A percentile compares a stretch with the other conserved stretches of the same genome.
phyloP scores from a whole-genome alignment of 169 alveolate species.

The Toxoplasma gondii region DNA sequence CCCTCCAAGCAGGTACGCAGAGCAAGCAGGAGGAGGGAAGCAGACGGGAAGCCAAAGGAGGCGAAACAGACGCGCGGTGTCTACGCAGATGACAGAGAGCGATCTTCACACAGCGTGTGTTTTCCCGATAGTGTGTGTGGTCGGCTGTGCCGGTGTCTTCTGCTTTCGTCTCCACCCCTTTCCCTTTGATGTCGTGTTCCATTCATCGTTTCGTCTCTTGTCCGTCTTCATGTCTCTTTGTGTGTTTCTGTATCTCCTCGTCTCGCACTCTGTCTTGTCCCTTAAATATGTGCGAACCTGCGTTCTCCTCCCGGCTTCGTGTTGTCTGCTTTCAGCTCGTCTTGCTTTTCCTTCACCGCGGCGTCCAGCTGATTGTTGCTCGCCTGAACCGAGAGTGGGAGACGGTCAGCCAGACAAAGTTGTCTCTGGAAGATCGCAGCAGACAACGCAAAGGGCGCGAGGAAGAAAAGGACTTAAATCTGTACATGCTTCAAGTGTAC shows the following conservation, averaged over 20 bases:
- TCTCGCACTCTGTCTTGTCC: background rate
- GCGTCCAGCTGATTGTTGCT: constrained; percentile 36
- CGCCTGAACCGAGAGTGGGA: constrained; percentile 56
- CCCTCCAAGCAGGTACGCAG: constrained; percentile 54
- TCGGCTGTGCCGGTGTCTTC: too few species aligned
- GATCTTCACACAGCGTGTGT: too few species aligned
- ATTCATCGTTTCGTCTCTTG: too few species aligned
- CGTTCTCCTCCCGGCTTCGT: background rate
- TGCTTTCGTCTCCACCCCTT: too few species aligned
- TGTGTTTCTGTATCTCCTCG: background rate
- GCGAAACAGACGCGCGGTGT: background rate
- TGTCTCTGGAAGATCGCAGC: constrained; percentile 17
- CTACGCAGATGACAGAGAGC: background rate
- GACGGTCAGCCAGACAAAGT: background rate
- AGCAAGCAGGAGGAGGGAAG: background rate
- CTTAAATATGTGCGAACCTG: background rate
- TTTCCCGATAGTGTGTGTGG: too few species aligned
- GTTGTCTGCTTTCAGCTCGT: constrained; percentile 23
- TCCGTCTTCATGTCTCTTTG: background rate
- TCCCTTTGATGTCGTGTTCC: too few species aligned
- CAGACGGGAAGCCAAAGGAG: background rate
- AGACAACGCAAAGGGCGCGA: constrained; percentile 19
- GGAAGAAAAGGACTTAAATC: constrained; percentile 44
- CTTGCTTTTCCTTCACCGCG: constrained; percentile 41
- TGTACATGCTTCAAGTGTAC: constrained; percentile 54